A percentile compares a stretch with the other conserved stretches of the same genome.
phyloP scores from a whole-genome alignment of 768 basidiomycete species.

The Boletus eberwhitei region DNA sequence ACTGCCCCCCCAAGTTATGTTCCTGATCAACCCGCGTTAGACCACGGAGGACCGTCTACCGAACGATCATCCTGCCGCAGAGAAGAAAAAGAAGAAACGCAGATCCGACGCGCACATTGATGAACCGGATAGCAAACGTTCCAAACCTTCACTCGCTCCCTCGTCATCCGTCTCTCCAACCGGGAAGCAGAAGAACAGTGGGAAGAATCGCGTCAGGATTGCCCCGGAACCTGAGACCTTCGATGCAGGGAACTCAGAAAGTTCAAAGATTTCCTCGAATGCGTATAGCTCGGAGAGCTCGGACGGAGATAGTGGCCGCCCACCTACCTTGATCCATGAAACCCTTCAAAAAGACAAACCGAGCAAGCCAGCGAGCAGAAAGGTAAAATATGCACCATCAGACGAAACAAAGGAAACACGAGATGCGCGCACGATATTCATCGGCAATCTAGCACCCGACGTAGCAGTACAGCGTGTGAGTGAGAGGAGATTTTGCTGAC shows the following conservation, averaged over 20 bases:
- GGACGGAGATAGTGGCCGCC: slow-evolving; percentile 33
- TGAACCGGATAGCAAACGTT: slow-evolving; percentile 17
- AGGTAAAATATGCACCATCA: slow-evolving; percentile 51
- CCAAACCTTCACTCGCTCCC: slow-evolving; percentile 7
- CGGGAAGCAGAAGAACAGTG: slow-evolving; percentile 14
- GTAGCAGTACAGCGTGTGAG: slow-evolving; percentile 74
- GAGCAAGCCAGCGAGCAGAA: slow-evolving; percentile 28
- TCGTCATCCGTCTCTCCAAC: slow-evolving; percentile 20
- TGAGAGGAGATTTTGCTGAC: slow-evolving; percentile 2
- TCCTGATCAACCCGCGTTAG: slow-evolving; percentile 10
- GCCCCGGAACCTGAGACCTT: background rate
- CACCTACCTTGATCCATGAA: slow-evolving; percentile 59
- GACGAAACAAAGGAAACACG: slow-evolving; percentile 73
- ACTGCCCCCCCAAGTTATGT: slow-evolving; percentile 9
- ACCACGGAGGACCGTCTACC: slow-evolving; percentile 1
- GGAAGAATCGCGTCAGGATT: slow-evolving; percentile 4
- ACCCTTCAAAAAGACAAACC: slow-evolving; percentile 37
- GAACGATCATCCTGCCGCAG: background rate
- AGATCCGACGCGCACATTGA: slow-evolving; percentile 13
- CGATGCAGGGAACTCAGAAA: background rate
- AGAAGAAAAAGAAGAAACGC: slow-evolving; percentile 12
- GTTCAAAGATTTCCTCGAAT: slow-evolving; percentile 7
- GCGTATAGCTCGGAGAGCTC: slow-evolving; percentile 31
- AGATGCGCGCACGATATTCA: slow-evolving; percentile 83
- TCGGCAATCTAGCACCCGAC: slow-evolving; percentile 83